Evolutionary conservation across 2,329 filamentous ascomycete species (phyloP), one percentile per base, ranked within the genome.

Genomic region (Claviceps sp.): DNA sequence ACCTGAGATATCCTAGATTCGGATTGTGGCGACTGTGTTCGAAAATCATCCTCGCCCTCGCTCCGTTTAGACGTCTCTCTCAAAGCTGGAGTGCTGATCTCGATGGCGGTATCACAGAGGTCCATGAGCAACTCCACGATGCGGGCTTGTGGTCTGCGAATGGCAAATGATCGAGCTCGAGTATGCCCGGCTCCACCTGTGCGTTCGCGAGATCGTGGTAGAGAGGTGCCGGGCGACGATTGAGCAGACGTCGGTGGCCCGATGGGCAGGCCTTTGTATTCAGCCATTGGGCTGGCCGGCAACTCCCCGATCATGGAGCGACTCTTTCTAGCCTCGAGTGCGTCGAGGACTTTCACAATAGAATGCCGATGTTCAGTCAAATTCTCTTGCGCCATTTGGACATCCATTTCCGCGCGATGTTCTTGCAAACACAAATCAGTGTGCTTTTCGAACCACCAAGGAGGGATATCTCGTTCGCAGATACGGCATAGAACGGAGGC

Each of bases 371-470:
- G 93, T 63, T 98, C 93, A 6, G 84, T 86, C 48, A 98, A 73
- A 56, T 81, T 89, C 64, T 98, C 93, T 63, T 98, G 93, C 5
- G 90, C 82, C 75, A 97, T 85, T 65, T 98, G 91, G 4, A 98
- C 89, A 60, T 97, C 91, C 87, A 96, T 94, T 65, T 98, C 93
- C 0, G 93, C 91, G 50, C 87, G 84, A 64, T 98, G 93, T 65
- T 98, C 93, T 65, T 97, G 90, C 52, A 96, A 74, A 63, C 93
- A 98, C 19, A 97, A 73, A 61, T 98, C 94, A 2, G 91, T 95
- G 65, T 98, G 93, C 68, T 97, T 98, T 69, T 98, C 93, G 60
- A 98, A 98, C 94, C 93, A 98, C 93, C 93, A 98, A 0, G 91
- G 89, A 4, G 89, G 89, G 55, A 98, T 97, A 56, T 96, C 89